Base-by-base conservation (phyloP, 257 asterid genomes). In the Nicotiana sylvestris region DNA sequence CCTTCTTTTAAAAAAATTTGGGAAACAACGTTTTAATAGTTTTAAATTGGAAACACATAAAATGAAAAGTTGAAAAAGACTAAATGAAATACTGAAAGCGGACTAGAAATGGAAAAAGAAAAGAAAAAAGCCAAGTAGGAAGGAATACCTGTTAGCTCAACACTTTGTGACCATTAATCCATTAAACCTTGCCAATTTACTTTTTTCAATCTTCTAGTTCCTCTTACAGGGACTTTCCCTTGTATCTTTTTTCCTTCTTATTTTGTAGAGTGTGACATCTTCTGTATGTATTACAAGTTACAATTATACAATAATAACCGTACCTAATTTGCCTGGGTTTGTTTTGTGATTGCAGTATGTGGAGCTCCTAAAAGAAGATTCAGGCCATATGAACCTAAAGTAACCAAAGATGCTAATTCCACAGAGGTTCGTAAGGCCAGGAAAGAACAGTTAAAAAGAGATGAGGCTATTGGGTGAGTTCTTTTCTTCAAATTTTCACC, bases 331-430 rank as follows among this genome's bases (percentile, higher is more conserved):
- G 3, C 12, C 12, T 9, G 51, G 37, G 8, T 21, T 33, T 39
- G 13, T 15, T 29, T 18, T 49, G 55, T 46, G 64, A 74, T 43
- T 87, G 87, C 90, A 96, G 98, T 96, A 39, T 96, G 99, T 84
- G 98, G 98, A 83, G 99, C 99, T 67, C 99, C 99, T 3, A 96
- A 96, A 37, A 86, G 98, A 87, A 92, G 99, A 87, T 96, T 96
- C 84, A 91, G 87, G 88, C 2, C 88, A 66, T 94, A 94, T 82
- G 86, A 84, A 57, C 95, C 98, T 5, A 78, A 90, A 51, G 98
- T 96, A 81, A 66, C 83, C n/a, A 96, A 93, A 87, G 85, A 93
- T 84, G 97, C 89, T 32, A 96, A 96, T 80, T 84, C 74, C 72
- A n/a, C 77, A 4, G 88, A 86, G 0, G 97, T 89, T 51, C 83